Evolutionary conservation across 768 basidiomycete species (phyloP).

Genomic region (Flagelloscypha sp.): DNA sequence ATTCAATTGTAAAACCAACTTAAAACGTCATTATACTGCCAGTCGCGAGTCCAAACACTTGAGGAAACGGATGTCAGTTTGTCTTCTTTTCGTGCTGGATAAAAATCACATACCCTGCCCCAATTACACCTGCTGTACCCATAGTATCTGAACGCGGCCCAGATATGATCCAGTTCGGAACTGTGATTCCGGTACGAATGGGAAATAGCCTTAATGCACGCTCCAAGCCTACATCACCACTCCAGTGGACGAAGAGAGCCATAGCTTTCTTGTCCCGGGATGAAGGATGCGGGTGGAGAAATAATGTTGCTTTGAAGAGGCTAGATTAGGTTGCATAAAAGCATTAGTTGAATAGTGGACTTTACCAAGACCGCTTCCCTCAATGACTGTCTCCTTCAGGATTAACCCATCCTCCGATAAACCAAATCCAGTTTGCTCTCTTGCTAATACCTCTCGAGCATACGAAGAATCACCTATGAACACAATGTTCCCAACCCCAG

Average conservation of each 20-base stretch:
- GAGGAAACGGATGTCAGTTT: too few relatives aligned
- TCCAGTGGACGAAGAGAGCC: constrained; percentile 52
- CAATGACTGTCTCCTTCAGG: constrained; percentile 20
- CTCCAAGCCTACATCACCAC: constrained; percentile 54
- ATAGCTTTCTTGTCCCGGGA: constrained; percentile 20
- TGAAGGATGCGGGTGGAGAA: constrained; percentile 59
- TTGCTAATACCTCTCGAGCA: constrained; percentile 23
- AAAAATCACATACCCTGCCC: constrained; percentile 55
- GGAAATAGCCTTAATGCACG: constrained; percentile 68
- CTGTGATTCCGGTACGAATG: constrained; percentile 68
- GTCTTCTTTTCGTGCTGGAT: too few relatives aligned
- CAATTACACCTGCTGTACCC: constrained; percentile 68
- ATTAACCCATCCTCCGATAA: constrained; percentile 16
- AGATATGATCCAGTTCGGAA: constrained; percentile 73
- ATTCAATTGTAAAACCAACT: too few relatives aligned
- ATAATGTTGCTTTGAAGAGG: constrained; percentile 37
- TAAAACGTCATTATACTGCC: too few relatives aligned
- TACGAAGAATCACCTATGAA: constrained; percentile 40
- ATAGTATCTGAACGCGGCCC: constrained; percentile 40
- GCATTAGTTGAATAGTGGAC: constrained; percentile 12
- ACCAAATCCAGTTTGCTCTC: constrained; percentile 12
- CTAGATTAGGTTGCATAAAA: constrained; percentile 14
- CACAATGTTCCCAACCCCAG: constrained; percentile 43
- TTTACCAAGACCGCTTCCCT: constrained; percentile 23
- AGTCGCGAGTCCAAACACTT: too few relatives aligned